Evolutionary conservation across 2,329 filamentous ascomycete genomes (phyloP).

Genomic region (Metarhizium album): DNA sequence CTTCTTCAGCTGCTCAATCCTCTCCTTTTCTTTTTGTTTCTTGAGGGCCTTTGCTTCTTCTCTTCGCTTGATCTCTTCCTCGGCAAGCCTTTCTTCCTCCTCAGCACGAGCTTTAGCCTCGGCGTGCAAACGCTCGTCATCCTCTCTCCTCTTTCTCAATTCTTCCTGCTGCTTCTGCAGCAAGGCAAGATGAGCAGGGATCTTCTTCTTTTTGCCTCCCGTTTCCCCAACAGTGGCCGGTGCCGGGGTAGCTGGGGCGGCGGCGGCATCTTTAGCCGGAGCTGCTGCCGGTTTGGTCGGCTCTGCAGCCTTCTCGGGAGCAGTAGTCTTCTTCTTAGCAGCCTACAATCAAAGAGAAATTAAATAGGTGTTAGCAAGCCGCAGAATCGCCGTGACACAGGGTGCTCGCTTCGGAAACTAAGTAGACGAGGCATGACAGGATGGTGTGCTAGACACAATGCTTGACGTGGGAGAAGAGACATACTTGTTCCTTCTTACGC

Average conservation of each 20-base stretch:
- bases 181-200: constrained; percentile 61
- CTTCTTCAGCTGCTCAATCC: constrained; percentile 76
- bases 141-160: constrained; percentile 54
- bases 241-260: constrained; percentile 30
- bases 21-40: constrained; percentile 81
- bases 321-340: constrained; percentile 65
- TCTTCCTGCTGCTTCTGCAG: constrained; percentile 80
- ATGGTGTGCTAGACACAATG: background rate
- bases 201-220: constrained; percentile 76
- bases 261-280: constrained; percentile 31
- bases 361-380: background rate
- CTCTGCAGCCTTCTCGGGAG: constrained; percentile 19
- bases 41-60: constrained; percentile 67
- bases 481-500: constrained; percentile 92
- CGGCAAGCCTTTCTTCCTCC: constrained; percentile 52
- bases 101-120: constrained; percentile 56
- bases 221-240: constrained; percentile 32
- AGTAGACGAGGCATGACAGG: background rate
- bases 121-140: constrained; percentile 47
- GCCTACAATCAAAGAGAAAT: constrained; percentile 34
- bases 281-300: constrained; percentile 26
- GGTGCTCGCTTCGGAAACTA: background rate
- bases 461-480: constrained; percentile 5
- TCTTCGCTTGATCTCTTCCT: constrained; percentile 57
- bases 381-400: background rate